phyloP scores from a whole-genome alignment of 2,329 filamentous ascomycete genomes.

The Dothideomycetes sp. region DNA sequence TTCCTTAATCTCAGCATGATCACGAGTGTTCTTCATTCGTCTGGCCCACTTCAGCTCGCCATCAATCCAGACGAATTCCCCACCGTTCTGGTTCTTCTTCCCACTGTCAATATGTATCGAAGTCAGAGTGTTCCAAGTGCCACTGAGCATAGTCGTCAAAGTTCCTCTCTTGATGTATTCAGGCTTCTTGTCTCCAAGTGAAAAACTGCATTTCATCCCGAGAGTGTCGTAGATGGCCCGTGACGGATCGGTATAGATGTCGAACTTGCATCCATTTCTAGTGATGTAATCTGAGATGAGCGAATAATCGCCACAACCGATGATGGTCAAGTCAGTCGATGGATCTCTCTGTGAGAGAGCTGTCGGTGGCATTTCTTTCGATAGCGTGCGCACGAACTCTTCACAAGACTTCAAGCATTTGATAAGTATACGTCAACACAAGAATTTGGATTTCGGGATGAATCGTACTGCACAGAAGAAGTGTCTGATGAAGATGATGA shows the following conservation, averaged over 20 bases:
- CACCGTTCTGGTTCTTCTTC: conserved; percentile 27
- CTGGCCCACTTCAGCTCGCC: conserved; percentile 27
- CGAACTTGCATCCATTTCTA: conserved; percentile 24
- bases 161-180: conserved; percentile 20
- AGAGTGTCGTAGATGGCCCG: conserved; percentile 25
- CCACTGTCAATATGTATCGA: conserved; percentile 19
- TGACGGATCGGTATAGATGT: conserved; percentile 26
- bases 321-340: conserved; percentile 23
- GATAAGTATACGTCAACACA: background rate
- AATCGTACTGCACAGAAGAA: conserved; percentile 31
- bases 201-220: conserved; percentile 23
- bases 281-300: conserved; percentile 24
- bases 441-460: background rate
- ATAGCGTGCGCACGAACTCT: conserved; percentile 25
- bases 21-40: conserved; percentile 27
- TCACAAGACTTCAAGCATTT: conserved; percentile 23
- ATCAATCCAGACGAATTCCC: conserved; percentile 30
- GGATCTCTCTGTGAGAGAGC: conserved; percentile 18
- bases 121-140: conserved; percentile 18
- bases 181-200: conserved; percentile 19
- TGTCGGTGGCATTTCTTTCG: conserved; percentile 18
- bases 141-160: conserved; percentile 17
- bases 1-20: conserved; percentile 27
- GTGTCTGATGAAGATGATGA: conserved; percentile 32
- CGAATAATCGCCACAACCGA: conserved; percentile 27